Evolutionary conservation across 495 filamentous ascomycete species (phyloP).

Genomic region (Glarea lozoyensis): DNA sequence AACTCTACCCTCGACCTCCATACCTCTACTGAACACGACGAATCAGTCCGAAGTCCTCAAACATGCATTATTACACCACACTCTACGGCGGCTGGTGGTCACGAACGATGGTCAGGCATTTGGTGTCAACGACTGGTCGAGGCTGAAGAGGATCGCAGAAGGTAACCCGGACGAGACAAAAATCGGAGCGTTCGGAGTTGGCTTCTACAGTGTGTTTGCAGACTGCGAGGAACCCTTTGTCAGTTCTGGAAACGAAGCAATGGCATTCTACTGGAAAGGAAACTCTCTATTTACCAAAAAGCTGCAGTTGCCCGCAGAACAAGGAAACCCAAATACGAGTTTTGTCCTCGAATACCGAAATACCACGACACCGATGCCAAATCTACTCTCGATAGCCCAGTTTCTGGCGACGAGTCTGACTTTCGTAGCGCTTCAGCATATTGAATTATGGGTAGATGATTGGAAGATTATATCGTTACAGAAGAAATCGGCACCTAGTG

Average conservation of each 20-base stretch:
- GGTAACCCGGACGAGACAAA: constrained; percentile 98
- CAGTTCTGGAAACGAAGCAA: constrained; percentile 78
- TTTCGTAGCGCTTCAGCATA: constrained; percentile 78
- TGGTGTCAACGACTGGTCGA: constrained; percentile 78
- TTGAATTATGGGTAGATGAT: constrained; percentile 88
- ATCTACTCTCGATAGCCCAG: constrained; percentile 74
- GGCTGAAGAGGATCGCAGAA: constrained; percentile 93
- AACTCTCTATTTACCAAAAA: constrained; percentile 88
- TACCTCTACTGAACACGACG: constrained; percentile 60
- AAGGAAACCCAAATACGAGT: constrained; percentile 62
- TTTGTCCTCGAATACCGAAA: constrained; percentile 93
- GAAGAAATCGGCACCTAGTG: constrained; percentile 75
- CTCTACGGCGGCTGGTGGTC: constrained; percentile 71
- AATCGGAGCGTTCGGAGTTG: constrained; percentile 97
- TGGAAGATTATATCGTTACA: constrained; percentile 65
- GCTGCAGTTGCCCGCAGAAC: constrained; percentile 54
- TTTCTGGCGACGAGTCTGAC: constrained; percentile 94
- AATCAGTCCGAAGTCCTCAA: constrained; percentile 65
- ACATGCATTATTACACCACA: constrained; percentile 75
- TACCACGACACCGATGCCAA: constrained; percentile 72
- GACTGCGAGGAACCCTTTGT: constrained; percentile 97
- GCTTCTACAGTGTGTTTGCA: constrained; percentile 97
- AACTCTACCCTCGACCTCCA: constrained; percentile 67
- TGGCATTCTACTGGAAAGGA: constrained; percentile 99
- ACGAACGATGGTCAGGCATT: constrained; percentile 87